Base-by-base conservation (phyloP, 352 stramenopile genomes). In the Phytophthora pistaciae region DNA sequence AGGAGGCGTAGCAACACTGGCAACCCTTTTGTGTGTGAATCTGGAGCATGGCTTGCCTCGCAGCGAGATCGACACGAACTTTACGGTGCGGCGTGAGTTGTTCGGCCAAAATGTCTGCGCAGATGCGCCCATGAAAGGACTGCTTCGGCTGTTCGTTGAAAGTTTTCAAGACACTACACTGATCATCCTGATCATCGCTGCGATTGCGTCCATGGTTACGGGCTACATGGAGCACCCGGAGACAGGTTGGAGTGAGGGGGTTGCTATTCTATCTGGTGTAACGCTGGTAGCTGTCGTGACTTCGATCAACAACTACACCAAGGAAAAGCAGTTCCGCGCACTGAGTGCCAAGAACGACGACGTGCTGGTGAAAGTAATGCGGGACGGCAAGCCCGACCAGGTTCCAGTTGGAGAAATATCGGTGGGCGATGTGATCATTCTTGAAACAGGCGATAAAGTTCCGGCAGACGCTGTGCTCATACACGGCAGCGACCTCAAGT, bases 281-380 rank as follows among this genome's bases (percentile, higher is more conserved):
- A 79, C 96, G 10, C 88, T 99, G 53, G 97, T 99, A 6, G 95
- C 97, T 8, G 70, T 98, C 8, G 94, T 99, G 10, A 99, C 96
- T 0, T 96, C 97, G 0, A 84, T 95, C 13, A 99, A 99, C 73
- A 97, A 99, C 69, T 99, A 99, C 83, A 95, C 84, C n/a, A 98
- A 98, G 60, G 91, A 98, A 67, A 91, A 96, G 57, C 92, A 98
- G 64, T 98, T 98, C 62, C 88, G 85, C 13, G 84, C 83, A 1
- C 70, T 96, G 9, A 98, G 90, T 50, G 90, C 85, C 10, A 91
- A 95, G 69, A 97, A 97, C 69, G 92, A 97, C 56, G 88, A 98
- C 56, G 88, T 97, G 2, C 72, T 85, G 16, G 88, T 98, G 42
- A 95, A 90, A 62, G 84, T 99, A 3, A 72, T 94, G 16, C 81